Base-by-base conservation (phyloP, 768 basidiomycete species). In the Leccinum aurantiacum region DNA sequence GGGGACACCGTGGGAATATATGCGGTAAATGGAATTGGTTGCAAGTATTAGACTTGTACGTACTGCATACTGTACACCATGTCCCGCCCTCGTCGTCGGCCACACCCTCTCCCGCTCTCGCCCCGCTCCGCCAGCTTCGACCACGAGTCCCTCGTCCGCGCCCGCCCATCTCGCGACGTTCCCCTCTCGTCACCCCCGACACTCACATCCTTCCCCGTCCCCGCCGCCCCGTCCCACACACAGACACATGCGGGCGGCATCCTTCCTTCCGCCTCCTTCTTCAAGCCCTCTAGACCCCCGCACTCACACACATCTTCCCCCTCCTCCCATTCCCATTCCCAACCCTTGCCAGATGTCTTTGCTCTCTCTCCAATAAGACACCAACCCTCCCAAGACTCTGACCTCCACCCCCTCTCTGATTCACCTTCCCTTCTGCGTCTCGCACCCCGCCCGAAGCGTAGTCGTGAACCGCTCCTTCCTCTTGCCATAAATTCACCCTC, bases 231-330 rank as follows among this genome's bases (percentile, higher is more conserved):
- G 6, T 84, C 86, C 0, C 87, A 89, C 73, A 83, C 85, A 46
- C 79, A 82, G 1, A 87, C 88, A 0, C 88, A 91, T 71, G 86
- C 86, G 13, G 83, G 84, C 48, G 90, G 89, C 33, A 88, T 92
- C 19, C 84, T 87, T 57, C 90, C 92, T 15, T 86, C 90, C 10
- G 84, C 89, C 5, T 87, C 88, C 7, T 92, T 93, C 76, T 92
- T 92, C 68, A 84, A 80, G 22, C 89, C 90, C 4, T 82, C 85
- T 5, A 80, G 85, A 53, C 90, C 89, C 0, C 71, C 73, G 24
- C 77, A 84, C 63, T 81, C 78, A 31, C 82, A 72, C 24, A 78
- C 76, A 25, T 69, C 77, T 54, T 76, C 73, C 53, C 64, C 65
- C 54, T 72, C 72, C 47, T 72, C 70, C 53, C 71, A 68, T 59